A percentile compares a stretch with the other conserved stretches of the same genome.
These are phyloP conservation scores for Pneumocystis murina DNA, from an alignment of 1,139 yeast genomes.

Conservation along the genomic window DNA sequence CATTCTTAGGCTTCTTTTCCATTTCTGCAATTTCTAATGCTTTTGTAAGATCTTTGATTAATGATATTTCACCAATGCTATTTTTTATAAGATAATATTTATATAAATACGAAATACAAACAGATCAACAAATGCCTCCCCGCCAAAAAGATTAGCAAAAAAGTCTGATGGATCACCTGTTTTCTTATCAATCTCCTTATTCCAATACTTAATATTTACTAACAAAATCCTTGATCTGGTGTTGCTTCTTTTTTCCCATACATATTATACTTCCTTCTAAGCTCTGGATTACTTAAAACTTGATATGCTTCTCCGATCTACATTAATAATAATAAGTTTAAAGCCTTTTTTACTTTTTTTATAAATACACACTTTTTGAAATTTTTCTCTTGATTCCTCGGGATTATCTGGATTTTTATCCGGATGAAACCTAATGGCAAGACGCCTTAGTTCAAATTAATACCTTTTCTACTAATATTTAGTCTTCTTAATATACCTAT, in stretches of 20 bases:
- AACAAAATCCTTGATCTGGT: constrained; percentile 1
- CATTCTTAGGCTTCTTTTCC: constrained; percentile 39
- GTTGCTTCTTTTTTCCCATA: constrained; percentile 70
- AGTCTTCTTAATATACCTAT: constrained; percentile 49
- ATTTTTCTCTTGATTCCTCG: neutral
- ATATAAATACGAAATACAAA: neutral
- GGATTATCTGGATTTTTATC: constrained; percentile 64
- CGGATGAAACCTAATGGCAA: constrained; percentile 80
- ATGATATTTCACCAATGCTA: constrained; percentile 73
- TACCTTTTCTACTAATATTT: constrained; percentile 70
- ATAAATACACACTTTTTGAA: neutral
- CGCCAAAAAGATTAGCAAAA: neutral
- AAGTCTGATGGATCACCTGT: neutral
- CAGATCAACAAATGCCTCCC: neutral
- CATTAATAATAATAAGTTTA: neutral
- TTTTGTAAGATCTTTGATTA: constrained; percentile 64
- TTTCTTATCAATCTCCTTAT: neutral
- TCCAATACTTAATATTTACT: neutral
- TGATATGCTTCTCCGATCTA: constrained; percentile 68
- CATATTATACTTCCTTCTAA: constrained; percentile 67
- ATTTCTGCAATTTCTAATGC: constrained; percentile 62
- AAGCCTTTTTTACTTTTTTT: neutral
- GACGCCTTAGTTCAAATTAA: neutral
- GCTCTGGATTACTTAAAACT: constrained; percentile 59
- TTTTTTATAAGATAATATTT: neutral